phyloP scores from a whole-genome alignment of 2,329 filamentous ascomycete genomes.

The Cladosporium halotolerans region DNA sequence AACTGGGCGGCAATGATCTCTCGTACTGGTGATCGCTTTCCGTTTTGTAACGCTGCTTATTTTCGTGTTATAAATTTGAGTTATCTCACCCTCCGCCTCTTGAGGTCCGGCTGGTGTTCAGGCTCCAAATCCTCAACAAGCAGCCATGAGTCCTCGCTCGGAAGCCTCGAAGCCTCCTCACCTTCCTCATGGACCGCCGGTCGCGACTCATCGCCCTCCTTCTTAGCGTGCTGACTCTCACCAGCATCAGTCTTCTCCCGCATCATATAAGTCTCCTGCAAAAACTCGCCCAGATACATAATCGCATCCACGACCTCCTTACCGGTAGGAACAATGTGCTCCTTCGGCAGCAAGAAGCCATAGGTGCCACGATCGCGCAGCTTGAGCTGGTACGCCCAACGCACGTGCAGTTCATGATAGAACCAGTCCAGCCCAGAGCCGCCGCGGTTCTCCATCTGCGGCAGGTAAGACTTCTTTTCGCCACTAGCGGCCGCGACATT shows the following conservation, averaged over 20 bases:
- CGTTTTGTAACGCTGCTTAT: too few relatives aligned
- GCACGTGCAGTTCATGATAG: constrained; percentile 76
- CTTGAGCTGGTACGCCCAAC: constrained; percentile 90
- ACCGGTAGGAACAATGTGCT: constrained; percentile 82
- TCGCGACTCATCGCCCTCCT: constrained; percentile 17
- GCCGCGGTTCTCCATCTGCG: constrained; percentile 65
- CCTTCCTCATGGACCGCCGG: constrained; percentile 13
- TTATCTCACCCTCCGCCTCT: not conserved
- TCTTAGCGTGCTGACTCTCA: constrained; percentile 6
- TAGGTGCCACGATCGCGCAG: constrained; percentile 89
- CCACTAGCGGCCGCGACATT: constrained; percentile 46
- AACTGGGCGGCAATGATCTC: too few relatives aligned
- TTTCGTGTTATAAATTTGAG: too few relatives aligned
- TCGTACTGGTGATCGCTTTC: too few relatives aligned
- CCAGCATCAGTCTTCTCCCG: not conserved
- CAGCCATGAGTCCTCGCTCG: not conserved
- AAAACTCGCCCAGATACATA: constrained; percentile 75
- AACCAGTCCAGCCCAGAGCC: constrained; percentile 93
- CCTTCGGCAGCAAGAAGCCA: constrained; percentile 80
- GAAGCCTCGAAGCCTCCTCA: constrained; percentile 1
- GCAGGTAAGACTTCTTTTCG: constrained; percentile 32
- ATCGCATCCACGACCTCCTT: constrained; percentile 80
- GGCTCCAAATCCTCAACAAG: not conserved
- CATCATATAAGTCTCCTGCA: constrained; percentile 45
- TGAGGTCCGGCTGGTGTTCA: not conserved